These are phyloP conservation scores for Geosmithia morbida DNA, from an alignment of 2,329 filamentous ascomycete species.

Conservation along the genomic window DNA sequence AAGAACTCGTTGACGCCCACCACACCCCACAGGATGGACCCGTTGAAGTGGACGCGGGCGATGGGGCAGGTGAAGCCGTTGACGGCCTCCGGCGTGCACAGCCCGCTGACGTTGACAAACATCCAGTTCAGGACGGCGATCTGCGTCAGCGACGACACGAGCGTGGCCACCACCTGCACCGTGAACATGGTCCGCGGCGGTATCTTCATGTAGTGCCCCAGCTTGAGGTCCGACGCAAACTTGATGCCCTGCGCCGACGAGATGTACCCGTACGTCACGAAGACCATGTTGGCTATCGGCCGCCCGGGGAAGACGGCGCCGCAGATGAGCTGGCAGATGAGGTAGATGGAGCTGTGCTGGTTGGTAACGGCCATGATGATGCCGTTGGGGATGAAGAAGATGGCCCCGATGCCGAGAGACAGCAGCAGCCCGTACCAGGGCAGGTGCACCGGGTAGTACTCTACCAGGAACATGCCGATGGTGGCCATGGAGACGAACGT, in stretches of 20 bases:
- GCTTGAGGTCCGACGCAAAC: conserved; percentile 74
- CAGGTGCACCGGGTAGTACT: conserved; percentile 71
- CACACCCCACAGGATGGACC: conserved; percentile 79
- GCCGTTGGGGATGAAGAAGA: conserved; percentile 81
- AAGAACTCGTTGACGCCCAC: conserved; percentile 77
- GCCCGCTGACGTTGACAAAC: conserved; percentile 60
- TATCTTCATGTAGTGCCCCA: conserved; percentile 82
- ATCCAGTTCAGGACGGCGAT: conserved; percentile 85
- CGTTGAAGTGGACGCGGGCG: conserved; percentile 80
- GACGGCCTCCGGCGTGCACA: conserved; percentile 68
- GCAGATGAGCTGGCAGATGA: conserved; percentile 76
- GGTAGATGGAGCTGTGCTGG: conserved; percentile 73
- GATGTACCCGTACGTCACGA: conserved; percentile 83
- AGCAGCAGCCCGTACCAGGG: conserved; percentile 79
- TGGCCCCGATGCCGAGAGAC: conserved; percentile 59
- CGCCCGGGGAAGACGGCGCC: conserved; percentile 71
- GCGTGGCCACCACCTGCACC: conserved; percentile 63
- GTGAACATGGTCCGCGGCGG: conserved; percentile 64
- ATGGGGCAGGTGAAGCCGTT: conserved; percentile 83
- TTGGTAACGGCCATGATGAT: conserved; percentile 92
- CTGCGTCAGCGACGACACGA: conserved; percentile 67
- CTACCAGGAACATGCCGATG: conserved; percentile 71
- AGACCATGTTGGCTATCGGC: conserved; percentile 86
- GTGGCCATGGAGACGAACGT: conserved; percentile 65
- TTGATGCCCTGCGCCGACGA: conserved; percentile 81